Evolutionary conservation across 306 rosid species (phyloP), one percentile per base, ranked within the genome.

Genomic region (Sechiopsis laciniata): DNA sequence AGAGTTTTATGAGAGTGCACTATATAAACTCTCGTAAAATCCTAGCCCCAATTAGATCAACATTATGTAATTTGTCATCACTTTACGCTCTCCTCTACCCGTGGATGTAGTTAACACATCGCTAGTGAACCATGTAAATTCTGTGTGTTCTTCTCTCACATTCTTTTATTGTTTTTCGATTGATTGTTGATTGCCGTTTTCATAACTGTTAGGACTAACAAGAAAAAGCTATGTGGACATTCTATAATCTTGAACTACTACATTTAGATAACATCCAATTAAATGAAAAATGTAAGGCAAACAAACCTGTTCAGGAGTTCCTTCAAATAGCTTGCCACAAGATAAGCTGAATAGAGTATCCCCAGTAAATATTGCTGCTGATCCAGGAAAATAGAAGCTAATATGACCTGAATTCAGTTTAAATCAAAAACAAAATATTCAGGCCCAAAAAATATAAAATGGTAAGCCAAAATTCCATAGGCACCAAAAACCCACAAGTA

Each of bases 311-410:
- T 86, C 78, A 17, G 91, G 96, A 78, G 79, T 89, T 85, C 97
- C 97, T 85, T 92, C 97, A 78, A 92, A 89, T 78, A 92, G 88
- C 79, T 89, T 92, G 78, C 96, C 96, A 56, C 97, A 92, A 19
- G 97, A 92, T 84, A 92, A 85, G 86, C 96, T 92, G 83, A 92
- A 92, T 82, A 92, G 75, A 62, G 96, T 88, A 79, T 92, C 97
- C 22, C 97, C 96, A 0, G 95, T 85, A 73, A 92, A 92, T 55
- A 92, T 79, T 78, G 89, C 84, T 17, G 82, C 86, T 8, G 95
- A 85, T 78, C 89, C 89, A 42, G 95, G 95, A 84, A 89, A 88
- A 76, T 86, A 86, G 82, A 89, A 92, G 87, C 97, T 88, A 58
- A 91, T 82, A 80, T 91, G 97, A 67, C 97, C 97, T 91, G 87